phyloP scores from a whole-genome alignment of 176 grass and related monocot species.

The Guadua angustifolia region DNA sequence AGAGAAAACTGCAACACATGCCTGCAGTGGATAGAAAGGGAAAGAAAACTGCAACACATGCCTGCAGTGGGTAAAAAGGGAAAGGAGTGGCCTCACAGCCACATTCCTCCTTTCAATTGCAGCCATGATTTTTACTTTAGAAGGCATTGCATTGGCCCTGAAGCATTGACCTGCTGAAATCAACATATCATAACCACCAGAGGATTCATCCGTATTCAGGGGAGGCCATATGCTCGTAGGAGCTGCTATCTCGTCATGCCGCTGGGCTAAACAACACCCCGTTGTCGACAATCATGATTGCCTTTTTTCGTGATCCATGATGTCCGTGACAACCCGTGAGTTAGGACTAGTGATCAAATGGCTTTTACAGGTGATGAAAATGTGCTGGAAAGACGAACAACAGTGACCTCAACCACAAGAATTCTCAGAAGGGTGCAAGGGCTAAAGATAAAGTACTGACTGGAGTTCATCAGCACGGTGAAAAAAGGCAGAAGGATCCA shows the following conservation, averaged over 20 bases:
- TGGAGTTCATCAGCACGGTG: conserved; percentile 16
- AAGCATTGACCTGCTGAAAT: conserved; percentile 52
- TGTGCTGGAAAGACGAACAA: conserved; percentile 39
- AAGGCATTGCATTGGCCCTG: conserved; percentile 46
- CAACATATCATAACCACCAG: conserved; percentile 37
- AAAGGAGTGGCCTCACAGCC: background rate
- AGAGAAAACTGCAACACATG: conserved; percentile 34
- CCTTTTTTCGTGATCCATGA: conserved; percentile 9
- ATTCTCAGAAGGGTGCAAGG: background rate
- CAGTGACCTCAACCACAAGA: conserved; percentile 22
- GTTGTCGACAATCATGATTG: conserved; percentile 36
- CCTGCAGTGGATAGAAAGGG: conserved; percentile 52
- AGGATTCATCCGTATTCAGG: conserved; percentile 28
- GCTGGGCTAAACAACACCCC: conserved; percentile 19
- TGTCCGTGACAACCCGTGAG: conserved; percentile 28
- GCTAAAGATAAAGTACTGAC: conserved; percentile 40
- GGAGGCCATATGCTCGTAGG: conserved; percentile 47
- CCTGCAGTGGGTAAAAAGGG: conserved; percentile 52
- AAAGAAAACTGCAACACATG: no score
- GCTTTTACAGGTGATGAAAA: conserved; percentile 34
- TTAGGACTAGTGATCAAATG: conserved; percentile 31
- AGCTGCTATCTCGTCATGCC: conserved; percentile 11
- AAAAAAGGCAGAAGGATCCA: conserved; percentile 15
- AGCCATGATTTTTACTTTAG: conserved; percentile 55
- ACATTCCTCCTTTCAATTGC: conserved; percentile 43